These are phyloP conservation scores for Capsella rubella DNA, from an alignment of 441 rosid genomes.

Conservation along the genomic window DNA sequence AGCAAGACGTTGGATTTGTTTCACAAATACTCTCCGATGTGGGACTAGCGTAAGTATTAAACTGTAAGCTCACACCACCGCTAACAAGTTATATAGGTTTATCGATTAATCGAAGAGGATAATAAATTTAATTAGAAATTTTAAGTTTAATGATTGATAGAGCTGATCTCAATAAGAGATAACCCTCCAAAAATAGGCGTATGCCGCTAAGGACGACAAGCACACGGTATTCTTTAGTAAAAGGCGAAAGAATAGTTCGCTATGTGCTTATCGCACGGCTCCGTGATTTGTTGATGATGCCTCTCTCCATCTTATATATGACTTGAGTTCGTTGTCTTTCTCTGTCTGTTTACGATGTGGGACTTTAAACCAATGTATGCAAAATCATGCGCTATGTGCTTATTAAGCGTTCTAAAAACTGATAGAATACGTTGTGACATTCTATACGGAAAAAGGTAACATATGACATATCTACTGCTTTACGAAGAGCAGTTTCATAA, in stretches of 20 bases:
- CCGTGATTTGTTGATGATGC: rapidly evolving
- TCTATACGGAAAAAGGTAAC: too few species aligned
- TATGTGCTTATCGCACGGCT: slow-evolving; percentile 38
- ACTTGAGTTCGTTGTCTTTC: too few species aligned
- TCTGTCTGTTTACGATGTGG: too few species aligned
- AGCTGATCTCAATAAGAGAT: slow-evolving; percentile 31
- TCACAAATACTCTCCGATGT: not conserved
- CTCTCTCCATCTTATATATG: not conserved
- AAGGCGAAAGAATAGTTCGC: slow-evolving; percentile 87
- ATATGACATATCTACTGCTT: not conserved
- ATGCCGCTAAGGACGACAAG: slow-evolving; percentile 33
- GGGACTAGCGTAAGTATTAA: not conserved
- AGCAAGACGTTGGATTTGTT: not conserved
- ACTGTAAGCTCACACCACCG: not conserved
- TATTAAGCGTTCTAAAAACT: too few species aligned
- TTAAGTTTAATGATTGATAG: too few species aligned
- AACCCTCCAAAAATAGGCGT: slow-evolving; percentile 43
- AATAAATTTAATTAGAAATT: too few species aligned
- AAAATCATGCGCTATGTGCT: too few species aligned
- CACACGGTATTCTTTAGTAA: slow-evolving; percentile 77
- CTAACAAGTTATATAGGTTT: not conserved
- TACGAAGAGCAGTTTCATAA: not conserved
- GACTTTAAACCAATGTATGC: too few species aligned
- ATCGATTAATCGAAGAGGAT: not conserved
- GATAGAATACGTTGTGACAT: too few species aligned